A percentile compares a stretch with the other conserved stretches of the same genome.
Evolutionary conservation across 108 stramenopile genomes (phyloP).

Genomic region (Skeletonema grethae): DNA sequence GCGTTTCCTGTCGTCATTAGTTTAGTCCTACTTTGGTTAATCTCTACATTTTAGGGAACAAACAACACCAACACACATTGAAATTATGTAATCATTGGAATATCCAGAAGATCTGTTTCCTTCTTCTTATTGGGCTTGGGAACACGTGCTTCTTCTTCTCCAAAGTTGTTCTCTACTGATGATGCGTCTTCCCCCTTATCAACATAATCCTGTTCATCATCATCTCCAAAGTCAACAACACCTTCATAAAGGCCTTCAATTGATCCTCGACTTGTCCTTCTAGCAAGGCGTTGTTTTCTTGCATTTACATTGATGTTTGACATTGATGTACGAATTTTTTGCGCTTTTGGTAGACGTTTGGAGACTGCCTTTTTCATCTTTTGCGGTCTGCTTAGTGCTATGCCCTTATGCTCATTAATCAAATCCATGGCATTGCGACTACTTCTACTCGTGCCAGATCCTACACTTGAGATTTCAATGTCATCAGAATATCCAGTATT

Average conservation of each 20-base stretch:
- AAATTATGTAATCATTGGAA: constrained; percentile 5
- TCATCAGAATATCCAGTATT: constrained; percentile 1
- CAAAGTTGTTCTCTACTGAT: constrained; percentile 5
- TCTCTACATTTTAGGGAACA: not conserved
- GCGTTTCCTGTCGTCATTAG: too few species aligned
- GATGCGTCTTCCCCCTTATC: not conserved
- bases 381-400: constrained; percentile 1
- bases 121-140: not conserved
- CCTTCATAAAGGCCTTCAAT: not conserved
- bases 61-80: not conserved
- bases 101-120: constrained; percentile 7
- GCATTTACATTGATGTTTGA: constrained; percentile 20
- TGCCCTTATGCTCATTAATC: constrained; percentile 12
- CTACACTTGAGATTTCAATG: not conserved
- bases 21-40: too few species aligned
- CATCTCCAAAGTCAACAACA: constrained; percentile 1
- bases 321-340: constrained; percentile 1
- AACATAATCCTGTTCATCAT: not conserved
- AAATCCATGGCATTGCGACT: constrained; percentile 15
- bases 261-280: not conserved
- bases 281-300: not conserved
- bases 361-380: constrained; percentile 17
- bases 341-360: not conserved
- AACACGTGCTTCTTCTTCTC: not conserved
- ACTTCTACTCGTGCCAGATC: not conserved